phyloP scores from a whole-genome alignment of 2,329 filamentous ascomycete species.

The Emergomyces pasteurianus region DNA sequence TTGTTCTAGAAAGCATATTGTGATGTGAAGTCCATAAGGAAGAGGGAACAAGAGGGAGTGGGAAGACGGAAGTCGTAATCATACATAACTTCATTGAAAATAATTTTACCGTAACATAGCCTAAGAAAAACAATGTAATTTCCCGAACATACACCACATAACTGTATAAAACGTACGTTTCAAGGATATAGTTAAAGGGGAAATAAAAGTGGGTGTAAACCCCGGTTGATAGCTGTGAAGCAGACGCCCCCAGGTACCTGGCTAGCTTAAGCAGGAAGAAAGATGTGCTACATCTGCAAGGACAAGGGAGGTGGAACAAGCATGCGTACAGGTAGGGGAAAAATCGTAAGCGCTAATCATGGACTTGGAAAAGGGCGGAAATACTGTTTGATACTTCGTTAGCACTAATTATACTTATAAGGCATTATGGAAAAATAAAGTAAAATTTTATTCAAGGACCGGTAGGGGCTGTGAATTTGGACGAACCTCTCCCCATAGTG shows the following conservation, averaged over 20 bases:
- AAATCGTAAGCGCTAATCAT: slow-evolving; percentile 42
- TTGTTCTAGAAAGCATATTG: neutral
- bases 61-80: neutral
- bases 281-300: neutral
- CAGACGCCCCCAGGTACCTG: neutral
- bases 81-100: slow-evolving; percentile 18
- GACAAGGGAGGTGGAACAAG: neutral
- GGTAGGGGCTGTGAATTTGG: neutral
- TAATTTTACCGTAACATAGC: neutral
- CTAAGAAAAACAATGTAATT: neutral
- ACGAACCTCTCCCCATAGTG: slow-evolving; percentile 77
- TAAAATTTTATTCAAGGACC: too few relatives aligned
- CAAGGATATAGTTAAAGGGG: neutral
- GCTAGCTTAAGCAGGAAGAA: too few relatives aligned
- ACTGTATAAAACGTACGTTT: neutral
- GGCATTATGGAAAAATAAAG: neutral
- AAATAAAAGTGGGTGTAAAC: neutral
- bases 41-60: neutral
- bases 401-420: neutral
- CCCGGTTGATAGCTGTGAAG: neutral
- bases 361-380: slow-evolving; percentile 50
- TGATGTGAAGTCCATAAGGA: neutral
- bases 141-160: neutral
- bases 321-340: neutral
- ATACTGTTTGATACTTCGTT: slow-evolving; percentile 23